Conservation (phyloP, 257 asterid species). For the Solanum raphanifolium region DNA sequence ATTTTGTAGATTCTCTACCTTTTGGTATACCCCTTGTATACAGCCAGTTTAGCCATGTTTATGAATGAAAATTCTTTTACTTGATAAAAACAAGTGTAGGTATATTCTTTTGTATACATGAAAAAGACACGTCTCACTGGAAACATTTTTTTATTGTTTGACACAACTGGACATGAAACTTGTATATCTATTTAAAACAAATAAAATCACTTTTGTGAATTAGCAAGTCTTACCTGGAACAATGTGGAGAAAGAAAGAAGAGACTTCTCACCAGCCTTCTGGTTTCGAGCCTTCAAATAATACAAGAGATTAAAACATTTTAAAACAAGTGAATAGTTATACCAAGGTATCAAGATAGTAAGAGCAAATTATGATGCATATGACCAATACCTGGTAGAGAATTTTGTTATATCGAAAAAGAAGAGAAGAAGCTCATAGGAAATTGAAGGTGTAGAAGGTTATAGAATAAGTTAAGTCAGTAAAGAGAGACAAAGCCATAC, state of each 20-base stretch:
- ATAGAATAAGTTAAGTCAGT: background rate
- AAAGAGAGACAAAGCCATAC: constrained; percentile 23
- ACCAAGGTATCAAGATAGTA: constrained; percentile 1
- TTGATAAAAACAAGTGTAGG: background rate
- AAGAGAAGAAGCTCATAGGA: background rate
- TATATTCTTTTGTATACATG: background rate
- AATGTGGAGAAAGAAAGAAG: constrained; percentile 71
- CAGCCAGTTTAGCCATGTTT: background rate
- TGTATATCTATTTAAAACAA: background rate
- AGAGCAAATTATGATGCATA: background rate
- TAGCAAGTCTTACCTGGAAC: constrained; percentile 49
- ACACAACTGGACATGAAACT: background rate
- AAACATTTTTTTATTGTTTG: background rate
- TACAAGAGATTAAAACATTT: background rate
- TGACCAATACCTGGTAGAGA: background rate
- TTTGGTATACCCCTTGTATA: background rate
- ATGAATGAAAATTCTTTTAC: background rate
- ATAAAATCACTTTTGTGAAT: background rate
- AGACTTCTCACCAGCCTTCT: constrained; percentile 90
- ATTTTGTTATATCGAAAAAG: background rate
- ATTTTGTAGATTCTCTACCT: background rate
- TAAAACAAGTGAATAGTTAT: constrained; percentile 4
- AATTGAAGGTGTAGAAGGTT: background rate
- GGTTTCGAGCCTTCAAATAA: constrained; percentile 60
- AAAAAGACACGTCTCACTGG: background rate